phyloP scores from a whole-genome alignment of 2,329 filamentous ascomycete species.

The Annulohypoxylon truncatum region DNA sequence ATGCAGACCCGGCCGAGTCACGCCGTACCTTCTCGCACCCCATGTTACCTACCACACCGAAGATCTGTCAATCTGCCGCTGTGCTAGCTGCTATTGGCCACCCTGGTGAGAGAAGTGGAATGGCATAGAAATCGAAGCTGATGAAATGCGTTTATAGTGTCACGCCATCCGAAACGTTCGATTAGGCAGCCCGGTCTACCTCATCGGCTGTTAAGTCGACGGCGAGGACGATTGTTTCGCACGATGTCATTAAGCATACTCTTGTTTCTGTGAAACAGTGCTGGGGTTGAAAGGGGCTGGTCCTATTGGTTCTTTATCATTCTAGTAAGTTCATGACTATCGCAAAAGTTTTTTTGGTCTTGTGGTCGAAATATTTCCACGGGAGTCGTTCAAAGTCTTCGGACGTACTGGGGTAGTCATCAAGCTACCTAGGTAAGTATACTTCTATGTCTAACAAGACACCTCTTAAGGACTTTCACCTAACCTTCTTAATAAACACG shows the following conservation, averaged over 20 bases:
- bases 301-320: not conserved
- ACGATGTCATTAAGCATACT: not conserved
- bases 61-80: conserved; percentile 34
- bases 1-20: conserved; percentile 38
- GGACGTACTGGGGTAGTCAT: not conserved
- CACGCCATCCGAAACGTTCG: conserved; percentile 13
- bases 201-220: conserved; percentile 10
- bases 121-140: not conserved
- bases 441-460: not conserved
- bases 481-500: not conserved
- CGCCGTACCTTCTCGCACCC: conserved; percentile 25
- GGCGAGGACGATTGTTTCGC: not conserved
- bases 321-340: not conserved
- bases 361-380: not conserved
- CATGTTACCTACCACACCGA: conserved; percentile 26
- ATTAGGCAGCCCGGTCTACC: conserved; percentile 1
- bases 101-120: conserved; percentile 1
- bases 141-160: conserved; percentile 8
- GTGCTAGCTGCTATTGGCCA: conserved; percentile 4
- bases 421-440: not conserved
- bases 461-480: not conserved
- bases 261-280: not conserved
- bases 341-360: not conserved
- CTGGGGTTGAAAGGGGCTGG: not conserved
- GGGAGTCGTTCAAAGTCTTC: not conserved